Percentiles rank a stretch among this genome's conserved stretches.
Conservation (phyloP, 2,329 filamentous ascomycete species). For the Epichloe elymi region DNA sequence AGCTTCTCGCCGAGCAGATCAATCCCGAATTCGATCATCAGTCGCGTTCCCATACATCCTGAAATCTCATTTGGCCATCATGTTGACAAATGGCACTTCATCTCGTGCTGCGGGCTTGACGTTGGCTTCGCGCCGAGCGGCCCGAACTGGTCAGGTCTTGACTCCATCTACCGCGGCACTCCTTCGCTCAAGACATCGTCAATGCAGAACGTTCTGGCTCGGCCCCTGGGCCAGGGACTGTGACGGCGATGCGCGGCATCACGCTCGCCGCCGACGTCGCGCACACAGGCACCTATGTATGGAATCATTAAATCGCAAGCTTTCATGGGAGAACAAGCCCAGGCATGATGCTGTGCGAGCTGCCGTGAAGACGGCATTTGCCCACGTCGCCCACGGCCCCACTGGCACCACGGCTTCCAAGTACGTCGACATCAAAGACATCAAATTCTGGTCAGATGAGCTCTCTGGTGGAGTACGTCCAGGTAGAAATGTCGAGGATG, state of each 20-base stretch:
- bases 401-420: conserved; percentile 17
- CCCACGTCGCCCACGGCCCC: conserved; percentile 21
- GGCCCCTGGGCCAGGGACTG: conserved; percentile 31
- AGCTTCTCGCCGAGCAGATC: background rate
- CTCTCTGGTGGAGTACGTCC: conserved; percentile 24
- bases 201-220: conserved; percentile 33
- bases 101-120: background rate
- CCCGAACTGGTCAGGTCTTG: conserved; percentile 1
- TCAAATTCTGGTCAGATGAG: conserved; percentile 24
- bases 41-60: background rate
- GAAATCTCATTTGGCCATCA: background rate
- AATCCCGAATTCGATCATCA: background rate
- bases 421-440: conserved; percentile 22
- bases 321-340: conserved; percentile 32
- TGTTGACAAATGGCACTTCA: background rate
- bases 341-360: conserved; percentile 21
- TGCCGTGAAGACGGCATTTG: conserved; percentile 28
- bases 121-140: conserved; percentile 1
- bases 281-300: conserved; percentile 31
- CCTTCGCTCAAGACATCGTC: conserved; percentile 6
- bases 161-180: background rate
- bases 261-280: conserved; percentile 31
- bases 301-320: conserved; percentile 29
- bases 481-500: conserved; percentile 30
- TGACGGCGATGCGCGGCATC: conserved; percentile 27